Base-by-base conservation (phyloP, 2,329 filamentous ascomycete genomes). In the Exophiala dermatitidis region DNA sequence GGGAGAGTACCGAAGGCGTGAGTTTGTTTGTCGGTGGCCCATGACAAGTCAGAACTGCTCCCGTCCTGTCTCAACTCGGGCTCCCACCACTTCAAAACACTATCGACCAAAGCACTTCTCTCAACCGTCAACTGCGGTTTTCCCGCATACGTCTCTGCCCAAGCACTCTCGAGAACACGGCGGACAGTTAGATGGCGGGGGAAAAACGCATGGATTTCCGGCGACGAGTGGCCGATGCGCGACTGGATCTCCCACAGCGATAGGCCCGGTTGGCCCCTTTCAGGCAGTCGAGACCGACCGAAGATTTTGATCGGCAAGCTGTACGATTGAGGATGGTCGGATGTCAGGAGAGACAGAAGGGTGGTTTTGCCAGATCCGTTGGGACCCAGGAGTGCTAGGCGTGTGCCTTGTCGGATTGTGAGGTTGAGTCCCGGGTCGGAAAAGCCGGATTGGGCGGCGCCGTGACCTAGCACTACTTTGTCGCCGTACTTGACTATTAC, bases 351-450 rank as follows among this genome's bases (percentile, higher is more conserved):
- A 3, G 90, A 93, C 30, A 97, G 80, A 37, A 98, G 78, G 0
- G 93, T 98, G 0, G 93, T 98, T 74, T 98, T 98, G 12, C 93
- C 93, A 0, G 89, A 95, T 8, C 80, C 93, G 63, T 98, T 97
- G 32, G 90, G 86, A 0, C 93, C 93, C 65, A 98, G 93, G 12
- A 97, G 80, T 2, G 88, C 91, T 86, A 90, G 95, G 58, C 90
- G 82, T 67, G 96, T 83, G 28, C 91, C 90, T 48, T 85, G 81
- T 37, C 83, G 81, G 28, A 97, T 84, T 0, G 79, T 87, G 89
- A 93, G 96, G 65, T 85, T 78, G 4, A 97, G 74, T 0, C 91
- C 91, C 1, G 78, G 68, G 54, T 74, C 72, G 12, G 70, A 60
- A 44, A 73, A 62, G 0, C 79, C 79, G 2, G 55, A 41, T 79